Conservation (phyloP, 2,329 filamentous ascomycete genomes). For the Arthrobotrys megalospora region DNA sequence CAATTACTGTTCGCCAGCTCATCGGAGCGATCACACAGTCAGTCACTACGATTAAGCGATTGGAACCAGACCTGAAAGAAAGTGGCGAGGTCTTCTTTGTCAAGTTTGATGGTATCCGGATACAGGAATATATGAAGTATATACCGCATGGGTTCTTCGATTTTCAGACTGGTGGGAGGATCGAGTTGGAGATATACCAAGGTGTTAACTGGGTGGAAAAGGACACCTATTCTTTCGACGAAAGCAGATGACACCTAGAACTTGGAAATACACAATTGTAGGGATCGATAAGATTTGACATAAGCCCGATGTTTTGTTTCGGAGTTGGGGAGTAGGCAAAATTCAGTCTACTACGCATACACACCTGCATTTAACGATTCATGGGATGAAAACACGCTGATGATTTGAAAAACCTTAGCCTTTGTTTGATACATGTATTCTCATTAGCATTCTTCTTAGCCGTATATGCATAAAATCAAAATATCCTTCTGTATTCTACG, state of each 20-base stretch:
- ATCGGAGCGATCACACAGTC: slow-evolving; percentile 27
- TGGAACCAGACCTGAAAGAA: slow-evolving; percentile 35
- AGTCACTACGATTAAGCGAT: slow-evolving; percentile 39
- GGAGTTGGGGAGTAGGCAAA: no score
- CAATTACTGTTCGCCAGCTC: slow-evolving; percentile 35
- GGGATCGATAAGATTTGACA: neutral
- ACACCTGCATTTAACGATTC: no score
- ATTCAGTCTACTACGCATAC: no score
- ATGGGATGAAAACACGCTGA: no score
- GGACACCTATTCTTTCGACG: neutral
- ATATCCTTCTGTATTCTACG: no score
- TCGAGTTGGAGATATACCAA: slow-evolving; percentile 52
- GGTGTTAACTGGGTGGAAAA: slow-evolving; percentile 36
- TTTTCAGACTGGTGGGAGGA: slow-evolving; percentile 48
- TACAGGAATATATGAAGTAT: slow-evolving; percentile 59
- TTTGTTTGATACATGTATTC: no score
- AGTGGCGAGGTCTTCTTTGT: slow-evolving; percentile 43
- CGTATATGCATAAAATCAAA: no score
- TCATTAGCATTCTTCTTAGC: no score
- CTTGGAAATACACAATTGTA: neutral
- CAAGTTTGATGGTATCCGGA: slow-evolving; percentile 50
- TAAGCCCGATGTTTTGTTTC: neutral
- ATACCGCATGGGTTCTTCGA: slow-evolving; percentile 57
- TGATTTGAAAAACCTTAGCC: no score
- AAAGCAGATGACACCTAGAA: neutral